A percentile compares a stretch with the other conserved stretches of the same genome.
phyloP scores from a whole-genome alignment of 169 alveolate species.

The Plasmodium berghei region DNA sequence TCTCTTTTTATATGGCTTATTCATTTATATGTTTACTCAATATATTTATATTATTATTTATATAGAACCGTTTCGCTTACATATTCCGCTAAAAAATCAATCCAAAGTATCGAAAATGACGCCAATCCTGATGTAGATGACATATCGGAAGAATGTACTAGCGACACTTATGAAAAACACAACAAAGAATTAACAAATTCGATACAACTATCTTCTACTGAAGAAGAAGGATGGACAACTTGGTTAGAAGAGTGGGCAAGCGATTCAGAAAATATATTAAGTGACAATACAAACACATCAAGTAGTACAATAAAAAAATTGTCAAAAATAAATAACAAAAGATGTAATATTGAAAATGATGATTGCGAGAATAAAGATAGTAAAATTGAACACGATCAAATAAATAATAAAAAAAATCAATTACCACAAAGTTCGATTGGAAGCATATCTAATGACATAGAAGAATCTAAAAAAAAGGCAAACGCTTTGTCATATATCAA shows the following conservation, averaged over 20 bases:
- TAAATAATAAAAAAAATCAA: not conserved
- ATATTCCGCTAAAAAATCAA: not conserved
- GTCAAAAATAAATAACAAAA: not conserved
- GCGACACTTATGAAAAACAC: not conserved
- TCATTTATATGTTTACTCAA: slow-evolving; percentile 50
- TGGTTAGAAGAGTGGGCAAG: not conserved
- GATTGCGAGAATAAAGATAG: not conserved
- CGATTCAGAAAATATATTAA: no score
- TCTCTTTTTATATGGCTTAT: slow-evolving; percentile 70
- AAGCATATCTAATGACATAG: no score
- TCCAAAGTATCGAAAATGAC: not conserved
- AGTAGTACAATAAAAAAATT: not conserved
- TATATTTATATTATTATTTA: slow-evolving; percentile 50
- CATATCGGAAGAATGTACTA: not conserved
- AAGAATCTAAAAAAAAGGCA: not conserved
- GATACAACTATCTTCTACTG: not conserved
- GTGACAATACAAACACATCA: no score
- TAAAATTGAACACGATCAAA: not conserved
- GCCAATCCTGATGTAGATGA: not conserved
- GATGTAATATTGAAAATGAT: not conserved
- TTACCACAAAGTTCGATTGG: not conserved
- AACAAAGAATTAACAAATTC: not conserved
- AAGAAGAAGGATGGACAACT: not conserved
- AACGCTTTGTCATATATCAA: not conserved
- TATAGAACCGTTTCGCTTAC: slow-evolving; percentile 5